Evolutionary conservation across 2,329 filamentous ascomycete species (phyloP), one percentile per base, ranked within the genome.

Genomic region (Colletotrichum ledebouriae): DNA sequence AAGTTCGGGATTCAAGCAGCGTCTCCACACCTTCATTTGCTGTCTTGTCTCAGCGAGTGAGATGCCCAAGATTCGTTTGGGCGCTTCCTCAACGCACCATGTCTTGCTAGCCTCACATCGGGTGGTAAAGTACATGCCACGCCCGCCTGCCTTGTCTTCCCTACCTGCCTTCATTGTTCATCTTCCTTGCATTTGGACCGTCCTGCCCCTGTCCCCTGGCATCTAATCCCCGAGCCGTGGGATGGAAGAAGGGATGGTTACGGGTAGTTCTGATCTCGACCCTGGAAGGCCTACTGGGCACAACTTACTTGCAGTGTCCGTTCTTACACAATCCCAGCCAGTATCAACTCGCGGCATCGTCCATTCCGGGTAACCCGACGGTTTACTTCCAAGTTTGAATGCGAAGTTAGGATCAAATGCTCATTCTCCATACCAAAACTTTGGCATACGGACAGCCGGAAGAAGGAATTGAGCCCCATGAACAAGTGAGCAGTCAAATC

Each of bases 11-110:
- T 4, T 47, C 61, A 33, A 39, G 37, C 37, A 49, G 34, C 42
- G 52, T 60, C 56, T 34, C 61, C 61, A 49, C 66, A 69, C 66
- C 39, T 59, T 65, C 53, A 22, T 52, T 34, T 37, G 17, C 49
- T 68, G 46, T 52, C 42, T 59, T 47, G 65, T 65, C 65, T 65
- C 65, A 55, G 60, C 52, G 46, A 65, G 55, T 59, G 33, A 59
- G 65, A 59, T 60, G 60, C 20, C 41, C 9, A 11, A 49, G 42
- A 56, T 60, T 55, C 49, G 55, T 55, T 65, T 29, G 56, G 20
- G 22, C 6, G 44, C 17, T 59, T 59, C 34, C 66, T 60, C 66
- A 66, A 69, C 66, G 61, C 22, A 39, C 49, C 29, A 29, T 55
- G 15, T 10, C 49, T 41, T 41, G 11, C 57, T 59, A 41, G 49